Evolutionary conservation across 805 yeast species (phyloP), one percentile per base, ranked within the genome.

Genomic region (Nakazawaea holstii): DNA sequence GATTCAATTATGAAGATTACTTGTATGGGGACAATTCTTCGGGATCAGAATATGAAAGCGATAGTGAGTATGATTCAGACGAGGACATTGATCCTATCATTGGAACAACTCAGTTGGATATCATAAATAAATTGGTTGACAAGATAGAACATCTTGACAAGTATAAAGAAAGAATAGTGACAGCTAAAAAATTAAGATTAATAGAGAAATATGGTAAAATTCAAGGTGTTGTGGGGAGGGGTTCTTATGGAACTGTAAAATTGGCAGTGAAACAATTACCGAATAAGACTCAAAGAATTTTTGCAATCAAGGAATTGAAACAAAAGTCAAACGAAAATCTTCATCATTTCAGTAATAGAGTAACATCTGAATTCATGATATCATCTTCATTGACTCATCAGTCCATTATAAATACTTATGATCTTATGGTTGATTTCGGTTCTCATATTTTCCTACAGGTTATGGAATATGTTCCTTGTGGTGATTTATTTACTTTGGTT

Each of bases 391-490:
- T 85, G 60, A 84, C 80, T 53, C 94, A 75, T 69, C 80, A 76
- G 60, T 89, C 88, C 64, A 80, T 87, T 53, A 88, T 77, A 56
- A 83, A 81, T 62, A 87, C 87, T 8, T 79, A 80, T 55, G 97
- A 87, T 65, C 73, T 91, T 43, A 79, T 91, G 87, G 79, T 80
- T 54, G 84, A 87, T 67, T 69, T 84, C 54, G 66, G 79, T 59
- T 60, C 82, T 58, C 78, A 89, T 63, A 74, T 85, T 53, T 83
- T 83, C 68, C 79, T 86, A 45, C 96, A 92, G 65, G 89, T 94
- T 46, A 90, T 94, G 97, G 99, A 94, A 67, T 92, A 83, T 63
- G 87, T 96, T 57, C 88, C 95, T 7, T 90, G 90, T 52, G 95
- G 95, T 49, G 95, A 86, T 61, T 67, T 86, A 28, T 85, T 81